A percentile compares a stretch with the other conserved stretches of the same genome.
These are phyloP conservation scores for Pichia eremophila DNA, from an alignment of 805 yeast species.

Conservation along the genomic window DNA sequence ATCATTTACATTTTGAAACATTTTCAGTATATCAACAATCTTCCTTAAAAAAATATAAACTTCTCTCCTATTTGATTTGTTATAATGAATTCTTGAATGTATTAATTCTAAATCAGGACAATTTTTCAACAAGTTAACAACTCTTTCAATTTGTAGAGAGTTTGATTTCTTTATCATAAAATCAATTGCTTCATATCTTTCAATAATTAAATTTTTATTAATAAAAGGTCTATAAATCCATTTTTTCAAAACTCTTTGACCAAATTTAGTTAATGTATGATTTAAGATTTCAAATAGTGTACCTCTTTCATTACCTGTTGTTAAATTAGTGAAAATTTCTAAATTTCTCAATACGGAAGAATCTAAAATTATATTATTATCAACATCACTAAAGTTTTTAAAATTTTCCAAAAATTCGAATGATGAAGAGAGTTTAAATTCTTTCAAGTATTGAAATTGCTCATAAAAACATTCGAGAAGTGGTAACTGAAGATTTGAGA, in stretches of 20 bases:
- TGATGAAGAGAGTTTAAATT: conserved; percentile 51
- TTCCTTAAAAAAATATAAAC: conserved; percentile 43
- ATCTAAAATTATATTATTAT: conserved; percentile 44
- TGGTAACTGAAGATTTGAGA: conserved; percentile 9
- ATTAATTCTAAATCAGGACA: conserved; percentile 50
- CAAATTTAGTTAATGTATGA: conserved; percentile 72
- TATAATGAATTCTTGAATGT: conserved; percentile 51
- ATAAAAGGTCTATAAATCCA: conserved; percentile 76
- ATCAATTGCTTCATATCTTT: conserved; percentile 55
- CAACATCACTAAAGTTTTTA: conserved; percentile 37
- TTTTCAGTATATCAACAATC: conserved; percentile 30
- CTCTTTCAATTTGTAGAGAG: conserved; percentile 26
- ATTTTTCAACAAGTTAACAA: conserved; percentile 20
- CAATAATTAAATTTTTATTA: conserved; percentile 41
- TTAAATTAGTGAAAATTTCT: conserved; percentile 63
- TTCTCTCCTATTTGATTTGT: conserved; percentile 50
- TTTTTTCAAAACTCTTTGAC: conserved; percentile 50
- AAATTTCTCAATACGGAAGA: conserved; percentile 59
- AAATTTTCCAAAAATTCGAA: conserved; percentile 45
- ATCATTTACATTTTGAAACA: conserved; percentile 16
- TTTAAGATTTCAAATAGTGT: conserved; percentile 73
- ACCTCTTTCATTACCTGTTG: conserved; percentile 51
- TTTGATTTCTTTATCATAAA: conserved; percentile 34
- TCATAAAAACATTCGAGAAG: conserved; percentile 28
- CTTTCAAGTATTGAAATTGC: conserved; percentile 46